Evolutionary conservation across 1,284 basidiomycete genomes (phyloP).

Genomic region (Sphaerobolus stellatus): DNA sequence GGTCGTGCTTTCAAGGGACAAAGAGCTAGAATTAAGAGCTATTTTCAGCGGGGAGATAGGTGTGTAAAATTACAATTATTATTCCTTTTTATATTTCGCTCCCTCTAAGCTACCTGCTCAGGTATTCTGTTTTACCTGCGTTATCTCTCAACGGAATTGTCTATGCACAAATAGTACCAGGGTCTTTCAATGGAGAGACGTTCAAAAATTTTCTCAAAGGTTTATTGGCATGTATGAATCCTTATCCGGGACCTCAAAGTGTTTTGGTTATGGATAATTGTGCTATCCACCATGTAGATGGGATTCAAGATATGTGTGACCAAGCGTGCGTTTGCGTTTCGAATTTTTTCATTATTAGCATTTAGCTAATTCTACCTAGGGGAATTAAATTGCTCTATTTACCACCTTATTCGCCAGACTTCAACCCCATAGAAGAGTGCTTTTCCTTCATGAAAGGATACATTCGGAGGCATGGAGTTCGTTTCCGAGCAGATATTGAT

Average conservation of each 20-base stretch:
- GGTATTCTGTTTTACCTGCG: background rate
- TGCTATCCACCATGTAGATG: conserved; percentile 26
- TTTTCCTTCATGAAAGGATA: conserved; percentile 27
- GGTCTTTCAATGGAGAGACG: background rate
- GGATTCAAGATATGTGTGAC: conserved; percentile 21
- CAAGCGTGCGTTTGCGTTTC: conserved; percentile 2
- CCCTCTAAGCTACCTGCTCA: background rate
- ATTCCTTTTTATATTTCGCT: background rate
- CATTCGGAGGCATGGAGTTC: conserved; percentile 16
- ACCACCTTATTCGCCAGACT: conserved; percentile 15
- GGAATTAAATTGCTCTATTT: conserved; percentile 32
- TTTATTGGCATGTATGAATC: conserved; percentile 24
- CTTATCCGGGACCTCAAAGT: conserved; percentile 27
- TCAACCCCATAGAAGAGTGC: conserved; percentile 33
- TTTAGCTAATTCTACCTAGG: conserved; percentile 17
- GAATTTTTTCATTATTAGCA: background rate
- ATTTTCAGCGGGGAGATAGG: background rate
- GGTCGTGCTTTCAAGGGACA: background rate
- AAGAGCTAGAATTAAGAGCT: background rate
- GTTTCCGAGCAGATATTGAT: conserved; percentile 4
- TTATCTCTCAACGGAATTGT: background rate
- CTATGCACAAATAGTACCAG: background rate
- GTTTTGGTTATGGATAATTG: conserved; percentile 33
- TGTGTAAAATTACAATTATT: no score
- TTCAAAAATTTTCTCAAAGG: conserved; percentile 1